Evolutionary conservation across 192 early-diverging fungal genomes (phyloP).

Genomic region (Irineochytrium annulatum): DNA sequence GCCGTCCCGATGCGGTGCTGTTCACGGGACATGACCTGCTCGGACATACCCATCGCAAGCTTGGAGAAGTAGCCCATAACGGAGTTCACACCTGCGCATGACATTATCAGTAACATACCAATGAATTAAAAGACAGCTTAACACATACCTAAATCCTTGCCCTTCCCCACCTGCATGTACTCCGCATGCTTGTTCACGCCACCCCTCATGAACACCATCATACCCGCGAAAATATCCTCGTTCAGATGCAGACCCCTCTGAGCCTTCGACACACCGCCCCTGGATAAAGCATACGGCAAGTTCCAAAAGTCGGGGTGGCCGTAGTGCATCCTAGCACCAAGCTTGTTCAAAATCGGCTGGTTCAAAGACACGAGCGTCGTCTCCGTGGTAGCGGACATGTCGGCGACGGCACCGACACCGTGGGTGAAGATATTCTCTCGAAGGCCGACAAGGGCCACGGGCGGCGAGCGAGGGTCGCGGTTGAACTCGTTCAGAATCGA

Average conservation of each 20-base stretch:
- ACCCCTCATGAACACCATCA: constrained; percentile 78
- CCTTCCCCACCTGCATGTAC: constrained; percentile 90
- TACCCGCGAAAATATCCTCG: constrained; percentile 88
- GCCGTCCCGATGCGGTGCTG: constrained; percentile 86
- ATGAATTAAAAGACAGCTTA: neutral
- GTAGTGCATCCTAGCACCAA: constrained; percentile 62
- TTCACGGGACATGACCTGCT: constrained; percentile 90
- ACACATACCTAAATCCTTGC: constrained; percentile 70
- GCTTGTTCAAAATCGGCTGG: constrained; percentile 47
- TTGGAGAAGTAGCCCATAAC: constrained; percentile 88
- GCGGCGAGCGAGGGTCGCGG: constrained; percentile 35
- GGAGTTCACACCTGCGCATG: constrained; percentile 69
- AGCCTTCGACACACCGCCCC: constrained; percentile 70
- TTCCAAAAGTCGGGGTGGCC: constrained; percentile 90
- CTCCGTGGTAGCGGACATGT: constrained; percentile 16
- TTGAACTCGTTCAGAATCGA: constrained; percentile 79
- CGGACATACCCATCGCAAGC: constrained; percentile 88
- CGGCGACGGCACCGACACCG: constrained; percentile 13
- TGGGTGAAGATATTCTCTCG: constrained; percentile 14
- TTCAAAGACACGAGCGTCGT: constrained; percentile 20
- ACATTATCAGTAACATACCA: neutral
- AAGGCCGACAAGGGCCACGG: constrained; percentile 81
- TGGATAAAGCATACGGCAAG: constrained; percentile 5
- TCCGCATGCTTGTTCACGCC: constrained; percentile 86
- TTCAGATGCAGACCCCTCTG: constrained; percentile 87